Base-by-base conservation (phyloP, 768 basidiomycete species). In the Tricholomella constricta region DNA sequence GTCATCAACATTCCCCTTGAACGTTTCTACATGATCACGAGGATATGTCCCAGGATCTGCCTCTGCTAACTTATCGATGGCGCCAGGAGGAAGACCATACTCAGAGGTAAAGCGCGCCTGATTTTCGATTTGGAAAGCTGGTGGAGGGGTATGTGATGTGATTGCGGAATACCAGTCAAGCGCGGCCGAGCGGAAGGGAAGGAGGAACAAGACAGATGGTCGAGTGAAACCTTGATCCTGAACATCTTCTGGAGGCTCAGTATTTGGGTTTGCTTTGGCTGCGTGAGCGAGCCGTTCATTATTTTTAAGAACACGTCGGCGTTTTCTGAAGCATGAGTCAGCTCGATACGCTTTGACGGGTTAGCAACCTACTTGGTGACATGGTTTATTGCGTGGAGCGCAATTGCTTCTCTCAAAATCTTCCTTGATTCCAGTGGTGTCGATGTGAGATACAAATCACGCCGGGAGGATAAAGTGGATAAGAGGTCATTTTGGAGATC, bases 171-270 rank as follows among this genome's bases (percentile, higher is more conserved):
- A 73, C 91, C 95, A 98, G 50, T 82, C 77, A 6, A 89, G 73
- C 1, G 91, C 95, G 45, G 85, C 86, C 35, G 91, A 92, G 44
- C 97, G 93, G 75, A 98, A 94, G 1, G 97, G 97, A 9, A 95
- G 81, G 52, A 98, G 84, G 57, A 99, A 73, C 41, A 99, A 89
- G 25, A 96, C 77, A 17, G 96, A 94, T 9, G 97, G 96, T 5
- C 97, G 89, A 6, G 95, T 97, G 72, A 98, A 98, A 23, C 96
- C 96, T 78, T 98, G 97, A 65, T 99, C 97, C 72, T 92, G 91
- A 12, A 91, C 80, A 55, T 91, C 85, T 69, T 87, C 84, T 2
- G 86, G 85, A 2, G 81, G 77, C 20, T 83, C 74, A 6, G 73
- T 70, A 32, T 78, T 72, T 1, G 78, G 72, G 45, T 78, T 74